These are phyloP conservation scores for Poa pratensis DNA, from an alignment of 176 grass and related monocot species.

Conservation along the genomic window DNA sequence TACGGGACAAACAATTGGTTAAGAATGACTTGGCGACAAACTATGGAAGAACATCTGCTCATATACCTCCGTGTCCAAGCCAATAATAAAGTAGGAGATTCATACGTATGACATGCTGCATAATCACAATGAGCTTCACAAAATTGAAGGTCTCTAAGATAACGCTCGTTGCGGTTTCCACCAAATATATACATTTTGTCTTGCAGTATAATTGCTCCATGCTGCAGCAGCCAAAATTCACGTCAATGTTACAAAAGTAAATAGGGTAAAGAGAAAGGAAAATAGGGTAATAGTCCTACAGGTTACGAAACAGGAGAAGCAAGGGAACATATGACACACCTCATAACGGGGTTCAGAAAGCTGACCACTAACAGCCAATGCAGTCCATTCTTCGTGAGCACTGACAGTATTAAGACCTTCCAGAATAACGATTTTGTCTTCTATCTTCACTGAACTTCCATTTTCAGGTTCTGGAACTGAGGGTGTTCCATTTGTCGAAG, in stretches of 20 bases:
- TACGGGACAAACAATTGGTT: neutral
- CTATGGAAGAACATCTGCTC: neutral
- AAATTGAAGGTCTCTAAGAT: slow-evolving; percentile 99
- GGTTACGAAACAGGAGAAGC: slow-evolving; percentile 5
- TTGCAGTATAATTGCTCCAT: slow-evolving; percentile 85
- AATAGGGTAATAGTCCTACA: slow-evolving; percentile 19
- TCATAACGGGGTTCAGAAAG: slow-evolving; percentile 83
- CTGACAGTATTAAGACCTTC: slow-evolving; percentile 81
- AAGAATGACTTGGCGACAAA: slow-evolving; percentile 18
- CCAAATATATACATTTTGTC: slow-evolving; percentile 98
- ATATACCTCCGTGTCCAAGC: slow-evolving; percentile 24
- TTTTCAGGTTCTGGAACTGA: slow-evolving; percentile 80
- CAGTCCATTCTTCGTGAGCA: slow-evolving; percentile 83
- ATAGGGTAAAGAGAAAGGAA: slow-evolving; percentile 20
- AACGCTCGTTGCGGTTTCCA: slow-evolving; percentile 96
- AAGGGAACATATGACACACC: slow-evolving; percentile 48
- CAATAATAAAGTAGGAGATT: slow-evolving; percentile 23
- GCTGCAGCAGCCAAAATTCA: slow-evolving; percentile 62
- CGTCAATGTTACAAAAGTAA: slow-evolving; percentile 42
- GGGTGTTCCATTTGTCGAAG: slow-evolving; percentile 70
- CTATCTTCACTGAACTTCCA: slow-evolving; percentile 60
- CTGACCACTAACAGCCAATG: slow-evolving; percentile 67
- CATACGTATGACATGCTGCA: neutral
- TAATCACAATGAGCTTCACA: slow-evolving; percentile 31
- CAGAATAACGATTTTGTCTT: slow-evolving; percentile 92